Percentiles rank a stretch among this genome's conserved stretches.
These are phyloP conservation scores for Fusarium sp. DNA, from an alignment of 2,329 filamentous ascomycete species.

Conservation along the genomic window DNA sequence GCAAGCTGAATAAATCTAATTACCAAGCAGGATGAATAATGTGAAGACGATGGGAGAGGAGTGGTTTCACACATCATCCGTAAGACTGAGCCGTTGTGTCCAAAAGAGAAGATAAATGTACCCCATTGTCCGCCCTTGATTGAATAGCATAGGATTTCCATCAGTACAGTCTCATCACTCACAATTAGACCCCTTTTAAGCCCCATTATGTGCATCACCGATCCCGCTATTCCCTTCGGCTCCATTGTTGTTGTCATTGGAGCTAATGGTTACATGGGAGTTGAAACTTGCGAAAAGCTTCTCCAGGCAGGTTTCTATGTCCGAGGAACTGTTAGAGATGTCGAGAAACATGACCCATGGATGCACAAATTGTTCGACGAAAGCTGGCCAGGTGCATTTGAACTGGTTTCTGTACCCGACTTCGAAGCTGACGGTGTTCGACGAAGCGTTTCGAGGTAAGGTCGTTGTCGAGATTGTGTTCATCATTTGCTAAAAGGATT, in stretches of 20 bases:
- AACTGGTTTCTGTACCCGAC: neutral
- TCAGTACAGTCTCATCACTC: too few species aligned
- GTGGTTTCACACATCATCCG: too few species aligned
- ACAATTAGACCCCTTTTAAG: neutral
- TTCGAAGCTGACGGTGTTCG: conserved; percentile 2
- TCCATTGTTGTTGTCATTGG: neutral
- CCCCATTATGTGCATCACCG: neutral
- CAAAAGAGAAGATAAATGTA: neutral
- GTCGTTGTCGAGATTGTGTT: too few species aligned
- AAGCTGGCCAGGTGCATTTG: neutral
- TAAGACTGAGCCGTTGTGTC: too few species aligned
- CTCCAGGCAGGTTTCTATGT: neutral
- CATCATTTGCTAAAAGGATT: too few species aligned
- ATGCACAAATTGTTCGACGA: neutral
- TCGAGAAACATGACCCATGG: neutral
- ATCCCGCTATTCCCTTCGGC: neutral
- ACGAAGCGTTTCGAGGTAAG: neutral
- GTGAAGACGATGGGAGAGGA: neutral
- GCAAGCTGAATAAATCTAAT: neutral
- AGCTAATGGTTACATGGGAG: neutral
- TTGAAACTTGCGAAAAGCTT: neutral
- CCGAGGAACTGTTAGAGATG: neutral
- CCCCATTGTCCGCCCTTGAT: neutral
- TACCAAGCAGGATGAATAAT: neutral
- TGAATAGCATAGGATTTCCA: too few species aligned